Evolutionary conservation across 2,329 filamentous ascomycete species (phyloP), one percentile per base, ranked within the genome.

Genomic region (Capronia coronata): DNA sequence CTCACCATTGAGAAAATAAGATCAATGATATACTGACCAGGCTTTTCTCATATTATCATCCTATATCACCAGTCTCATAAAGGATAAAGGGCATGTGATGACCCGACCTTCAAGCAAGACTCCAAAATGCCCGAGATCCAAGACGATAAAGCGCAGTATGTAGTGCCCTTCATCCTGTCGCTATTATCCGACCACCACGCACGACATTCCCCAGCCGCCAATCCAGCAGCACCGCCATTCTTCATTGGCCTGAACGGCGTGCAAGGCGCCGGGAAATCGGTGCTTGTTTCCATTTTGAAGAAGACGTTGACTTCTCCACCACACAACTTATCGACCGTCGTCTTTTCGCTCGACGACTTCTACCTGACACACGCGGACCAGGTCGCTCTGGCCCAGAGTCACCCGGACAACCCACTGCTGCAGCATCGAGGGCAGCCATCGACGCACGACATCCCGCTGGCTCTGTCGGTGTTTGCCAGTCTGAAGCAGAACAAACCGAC

Each of bases 201-300:
- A 14, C 69, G 68, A 54, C 64, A 68, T 56, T 61, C 60, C 14
- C 54, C 61, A 32, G 63, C 63, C 32, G 54, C 64, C 50, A 61
- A 62, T 47, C 63, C 71, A 19, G n/a, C 10, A n/a, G 9, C 30
- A 44, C 77, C 76, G 16, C 88, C 89, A 22, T 86, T 95, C 67
- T 80, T 95, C 65, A 76, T 96, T 55, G 91, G 89, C 40, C 77
- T 97, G 61, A 94, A 94, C 61, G 91, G 90, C 53, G 81, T 95
- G 22, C 91, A 96, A 70, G 91, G 91, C 53, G 84, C 87, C 30
- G 91, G 91, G 59, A 96, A 97, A 72, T 94, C 90, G 2, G 94
- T 90, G 10, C 77, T 95, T 61, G 89, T 90, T 30, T 75, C 75
- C 30, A 75, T 78, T 3, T 77, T 94, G 37, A 76, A 80, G 57